Conservation (phyloP, 2,329 filamentous ascomycete species). For the Cercospora sp. region DNA sequence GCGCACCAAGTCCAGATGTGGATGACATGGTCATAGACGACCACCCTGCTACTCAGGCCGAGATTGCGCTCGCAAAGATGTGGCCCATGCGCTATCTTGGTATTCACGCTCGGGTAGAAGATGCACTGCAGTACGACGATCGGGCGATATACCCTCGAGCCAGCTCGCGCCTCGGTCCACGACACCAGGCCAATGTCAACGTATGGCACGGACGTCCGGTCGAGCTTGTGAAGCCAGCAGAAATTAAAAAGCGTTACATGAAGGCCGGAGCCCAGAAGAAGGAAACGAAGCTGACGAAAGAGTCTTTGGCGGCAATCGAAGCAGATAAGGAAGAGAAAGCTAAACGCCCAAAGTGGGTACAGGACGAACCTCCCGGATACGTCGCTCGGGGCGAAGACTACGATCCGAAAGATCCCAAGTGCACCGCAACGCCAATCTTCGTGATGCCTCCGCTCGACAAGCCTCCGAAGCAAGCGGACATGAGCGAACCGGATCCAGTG, state of each 20-base stretch:
- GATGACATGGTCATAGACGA: slow-evolving; percentile 58
- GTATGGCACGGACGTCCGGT: slow-evolving; percentile 85
- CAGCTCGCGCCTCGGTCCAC: slow-evolving; percentile 85
- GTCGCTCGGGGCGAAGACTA: slow-evolving; percentile 79
- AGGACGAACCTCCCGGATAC: slow-evolving; percentile 88
- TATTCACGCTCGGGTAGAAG: slow-evolving; percentile 91
- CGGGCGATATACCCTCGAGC: slow-evolving; percentile 89
- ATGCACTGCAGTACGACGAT: slow-evolving; percentile 95
- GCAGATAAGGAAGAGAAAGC: slow-evolving; percentile 77
- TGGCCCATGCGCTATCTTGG: slow-evolving; percentile 97
- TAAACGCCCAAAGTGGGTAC: slow-evolving; percentile 86
- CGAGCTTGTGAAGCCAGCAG: slow-evolving; percentile 84
- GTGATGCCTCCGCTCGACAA: slow-evolving; percentile 57
- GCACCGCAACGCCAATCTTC: slow-evolving; percentile 76
- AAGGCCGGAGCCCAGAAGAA: slow-evolving; percentile 66
- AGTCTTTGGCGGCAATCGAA: slow-evolving; percentile 75
- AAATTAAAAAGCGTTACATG: slow-evolving; percentile 75
- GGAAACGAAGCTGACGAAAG: slow-evolving; percentile 75
- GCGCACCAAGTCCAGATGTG: slow-evolving; percentile 51
- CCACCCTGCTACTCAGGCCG: slow-evolving; percentile 72
- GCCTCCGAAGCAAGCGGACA: slow-evolving; percentile 25
- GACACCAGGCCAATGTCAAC: slow-evolving; percentile 83
- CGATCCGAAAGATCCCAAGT: slow-evolving; percentile 68
- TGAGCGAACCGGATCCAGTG: slow-evolving; percentile 15
- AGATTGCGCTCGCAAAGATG: slow-evolving; percentile 87